Conservation (phyloP, 805 yeast genomes). For the Kazachstania viticola region DNA sequence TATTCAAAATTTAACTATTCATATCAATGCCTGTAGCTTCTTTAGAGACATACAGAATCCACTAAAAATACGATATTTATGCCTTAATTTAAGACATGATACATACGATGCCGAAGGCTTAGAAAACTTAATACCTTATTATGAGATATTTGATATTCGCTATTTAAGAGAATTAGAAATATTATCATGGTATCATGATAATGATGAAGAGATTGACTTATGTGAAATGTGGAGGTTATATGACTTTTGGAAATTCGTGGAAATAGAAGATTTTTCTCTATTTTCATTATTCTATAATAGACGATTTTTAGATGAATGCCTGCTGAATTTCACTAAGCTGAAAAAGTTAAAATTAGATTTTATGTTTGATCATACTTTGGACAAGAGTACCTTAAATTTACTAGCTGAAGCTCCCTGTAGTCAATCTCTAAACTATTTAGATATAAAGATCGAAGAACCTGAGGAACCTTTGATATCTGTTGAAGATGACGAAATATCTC, state of each 20-base stretch:
- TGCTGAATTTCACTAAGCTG: constrained; percentile 16
- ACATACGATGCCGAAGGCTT: constrained; percentile 9
- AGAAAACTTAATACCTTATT: constrained; percentile 6
- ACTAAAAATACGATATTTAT: constrained; percentile 14
- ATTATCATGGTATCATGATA: constrained; percentile 29
- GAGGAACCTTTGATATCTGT: constrained; percentile 14
- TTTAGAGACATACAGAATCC: constrained; percentile 12
- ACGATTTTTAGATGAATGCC: constrained; percentile 16
- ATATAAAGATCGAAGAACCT: constrained; percentile 19
- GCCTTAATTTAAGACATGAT: constrained; percentile 22
- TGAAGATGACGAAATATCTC: constrained; percentile 12
- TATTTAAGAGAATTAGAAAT: constrained; percentile 24
- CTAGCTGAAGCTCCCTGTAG: constrained; percentile 16
- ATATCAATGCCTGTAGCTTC: constrained; percentile 17
- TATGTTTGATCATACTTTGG: constrained; percentile 17
- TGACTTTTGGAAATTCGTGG: constrained; percentile 22
- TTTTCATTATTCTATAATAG: constrained; percentile 23
- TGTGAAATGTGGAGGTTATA: constrained; percentile 18
- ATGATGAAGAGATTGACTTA: constrained; percentile 7
- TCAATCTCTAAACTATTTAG: constrained; percentile 23
- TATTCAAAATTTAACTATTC: constrained; percentile 15
- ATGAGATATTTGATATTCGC: constrained; percentile 24
- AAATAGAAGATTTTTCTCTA: constrained; percentile 24
- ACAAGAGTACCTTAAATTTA: constrained; percentile 11
- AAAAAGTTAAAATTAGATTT: constrained; percentile 28